Percentiles rank a stretch among this genome's conserved stretches.
Evolutionary conservation across 768 basidiomycete genomes (phyloP).

Genomic region (Cystobasidium tubakii): DNA sequence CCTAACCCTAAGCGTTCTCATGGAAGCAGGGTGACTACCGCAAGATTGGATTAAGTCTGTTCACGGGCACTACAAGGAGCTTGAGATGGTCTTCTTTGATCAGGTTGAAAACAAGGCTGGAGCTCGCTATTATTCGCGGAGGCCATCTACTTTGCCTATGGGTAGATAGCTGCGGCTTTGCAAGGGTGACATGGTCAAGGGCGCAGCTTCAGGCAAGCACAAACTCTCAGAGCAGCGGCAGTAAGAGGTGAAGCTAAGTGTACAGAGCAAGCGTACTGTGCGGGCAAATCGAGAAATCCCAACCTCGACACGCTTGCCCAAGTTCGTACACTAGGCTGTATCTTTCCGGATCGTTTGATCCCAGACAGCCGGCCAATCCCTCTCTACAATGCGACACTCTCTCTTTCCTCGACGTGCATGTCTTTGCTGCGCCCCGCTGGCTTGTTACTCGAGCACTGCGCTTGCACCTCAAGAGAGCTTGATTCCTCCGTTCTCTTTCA

Average conservation of each 20-base stretch:
- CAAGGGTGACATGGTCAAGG: background rate
- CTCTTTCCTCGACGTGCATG: background rate
- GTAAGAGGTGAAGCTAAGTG: background rate
- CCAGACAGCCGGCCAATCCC: background rate
- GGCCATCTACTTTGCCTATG: too few relatives aligned
- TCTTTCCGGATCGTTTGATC: background rate
- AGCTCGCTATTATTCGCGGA: too few relatives aligned
- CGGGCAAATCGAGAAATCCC: background rate
- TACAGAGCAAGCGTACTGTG: background rate
- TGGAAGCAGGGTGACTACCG: background rate
- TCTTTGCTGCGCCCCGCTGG: background rate
- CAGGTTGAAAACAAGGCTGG: too few relatives aligned
- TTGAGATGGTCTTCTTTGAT: background rate
- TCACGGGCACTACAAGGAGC: background rate
- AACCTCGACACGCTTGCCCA: background rate
- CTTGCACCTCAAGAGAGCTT: background rate
- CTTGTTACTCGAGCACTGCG: background rate
- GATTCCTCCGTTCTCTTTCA: background rate
- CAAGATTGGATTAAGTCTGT: background rate
- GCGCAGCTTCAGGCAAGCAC: background rate
- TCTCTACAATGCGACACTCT: background rate
- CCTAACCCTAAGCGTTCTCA: slow-evolving; percentile 4
- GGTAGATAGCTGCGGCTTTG: background rate
- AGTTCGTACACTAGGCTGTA: background rate
- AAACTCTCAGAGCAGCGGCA: background rate